Conservation (phyloP, 2,329 filamentous ascomycete species). For the Beauveria pseudobassiana region DNA sequence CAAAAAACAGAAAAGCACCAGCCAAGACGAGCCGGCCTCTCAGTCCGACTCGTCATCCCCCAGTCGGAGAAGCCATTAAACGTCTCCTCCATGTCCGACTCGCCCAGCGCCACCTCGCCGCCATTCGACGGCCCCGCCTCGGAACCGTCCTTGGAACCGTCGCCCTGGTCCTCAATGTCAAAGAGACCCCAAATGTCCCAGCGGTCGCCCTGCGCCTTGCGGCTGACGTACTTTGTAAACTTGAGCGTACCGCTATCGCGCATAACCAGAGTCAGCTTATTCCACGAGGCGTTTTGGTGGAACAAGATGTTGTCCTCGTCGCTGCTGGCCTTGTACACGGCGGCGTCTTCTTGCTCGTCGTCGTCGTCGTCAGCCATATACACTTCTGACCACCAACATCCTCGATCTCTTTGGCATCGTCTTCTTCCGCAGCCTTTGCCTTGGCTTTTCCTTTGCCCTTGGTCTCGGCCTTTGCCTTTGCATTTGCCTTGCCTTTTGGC, state of each 20-base stretch:
- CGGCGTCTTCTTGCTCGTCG: constrained; percentile 71
- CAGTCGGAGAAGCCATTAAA: constrained; percentile 50
- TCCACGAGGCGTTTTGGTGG: constrained; percentile 66
- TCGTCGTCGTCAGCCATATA: constrained; percentile 91
- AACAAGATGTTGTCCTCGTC: constrained; percentile 68
- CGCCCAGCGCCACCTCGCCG: constrained; percentile 25
- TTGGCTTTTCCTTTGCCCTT: constrained; percentile 27
- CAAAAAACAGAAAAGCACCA: not conserved
- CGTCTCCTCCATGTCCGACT: constrained; percentile 45
- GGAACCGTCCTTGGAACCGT: constrained; percentile 28
- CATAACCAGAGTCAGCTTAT: constrained; percentile 83
- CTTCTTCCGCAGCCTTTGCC: constrained; percentile 23
- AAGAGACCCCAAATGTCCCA: constrained; percentile 84
- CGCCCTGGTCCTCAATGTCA: constrained; percentile 56
- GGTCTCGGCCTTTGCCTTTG: constrained; percentile 20
- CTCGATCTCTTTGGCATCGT: constrained; percentile 28
- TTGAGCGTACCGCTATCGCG: constrained; percentile 78
- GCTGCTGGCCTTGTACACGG: constrained; percentile 72
- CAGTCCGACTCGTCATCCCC: constrained; percentile 31
- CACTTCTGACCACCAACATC: constrained; percentile 72
- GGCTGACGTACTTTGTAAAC: constrained; percentile 95
- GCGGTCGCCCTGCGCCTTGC: constrained; percentile 73
- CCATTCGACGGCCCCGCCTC: constrained; percentile 16
- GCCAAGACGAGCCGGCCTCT: not conserved
- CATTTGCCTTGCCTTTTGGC: constrained; percentile 20